Percentiles rank a stretch among this genome's conserved stretches.
These are phyloP conservation scores for Pyronema domesticum DNA, from an alignment of 495 filamentous ascomycete species.

Conservation along the genomic window DNA sequence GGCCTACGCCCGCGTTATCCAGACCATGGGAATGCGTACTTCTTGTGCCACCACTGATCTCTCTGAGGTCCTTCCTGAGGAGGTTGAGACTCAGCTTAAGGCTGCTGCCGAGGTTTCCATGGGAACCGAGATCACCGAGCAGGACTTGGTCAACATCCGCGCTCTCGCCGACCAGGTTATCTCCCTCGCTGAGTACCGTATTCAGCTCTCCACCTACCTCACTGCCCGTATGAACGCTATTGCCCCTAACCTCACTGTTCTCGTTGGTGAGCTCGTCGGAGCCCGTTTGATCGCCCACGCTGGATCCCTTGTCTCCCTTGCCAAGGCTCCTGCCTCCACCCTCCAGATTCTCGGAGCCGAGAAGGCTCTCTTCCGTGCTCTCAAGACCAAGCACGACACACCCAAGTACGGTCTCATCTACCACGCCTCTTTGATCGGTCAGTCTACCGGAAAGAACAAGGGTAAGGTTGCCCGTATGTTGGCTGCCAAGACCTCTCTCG, in stretches of 20 bases:
- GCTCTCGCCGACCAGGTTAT: conserved; percentile 86
- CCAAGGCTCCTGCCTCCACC: conserved; percentile 89
- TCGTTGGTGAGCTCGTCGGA: conserved; percentile 88
- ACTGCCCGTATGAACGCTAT: conserved; percentile 90
- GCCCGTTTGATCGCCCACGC: conserved; percentile 91
- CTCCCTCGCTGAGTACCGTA: conserved; percentile 71
- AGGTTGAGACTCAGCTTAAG: conserved; percentile 85
- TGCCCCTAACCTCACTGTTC: conserved; percentile 83
- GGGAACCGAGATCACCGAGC: conserved; percentile 84
- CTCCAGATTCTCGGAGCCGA: conserved; percentile 97
- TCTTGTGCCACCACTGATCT: conserved; percentile 62
- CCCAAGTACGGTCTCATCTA: conserved; percentile 99
- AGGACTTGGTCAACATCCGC: conserved; percentile 81
- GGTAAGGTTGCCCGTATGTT: conserved; percentile 97
- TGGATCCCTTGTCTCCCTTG: conserved; percentile 84
- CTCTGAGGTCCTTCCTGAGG: conserved; percentile 82
- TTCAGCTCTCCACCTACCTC: conserved; percentile 73
- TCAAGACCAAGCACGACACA: conserved; percentile 99
- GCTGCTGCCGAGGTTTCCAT: conserved; percentile 88
- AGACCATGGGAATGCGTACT: conserved; percentile 70
- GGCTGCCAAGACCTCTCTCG: conserved; percentile 78
- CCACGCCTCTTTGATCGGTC: conserved; percentile 88
- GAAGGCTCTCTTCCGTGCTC: conserved; percentile 91
- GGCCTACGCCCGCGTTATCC: conserved; percentile 73
- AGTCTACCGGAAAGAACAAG: conserved; percentile 95